A percentile compares a stretch with the other conserved stretches of the same genome.
Evolutionary conservation across 768 basidiomycete genomes (phyloP).

Genomic region (Chalciporus pseudorubinellus): DNA sequence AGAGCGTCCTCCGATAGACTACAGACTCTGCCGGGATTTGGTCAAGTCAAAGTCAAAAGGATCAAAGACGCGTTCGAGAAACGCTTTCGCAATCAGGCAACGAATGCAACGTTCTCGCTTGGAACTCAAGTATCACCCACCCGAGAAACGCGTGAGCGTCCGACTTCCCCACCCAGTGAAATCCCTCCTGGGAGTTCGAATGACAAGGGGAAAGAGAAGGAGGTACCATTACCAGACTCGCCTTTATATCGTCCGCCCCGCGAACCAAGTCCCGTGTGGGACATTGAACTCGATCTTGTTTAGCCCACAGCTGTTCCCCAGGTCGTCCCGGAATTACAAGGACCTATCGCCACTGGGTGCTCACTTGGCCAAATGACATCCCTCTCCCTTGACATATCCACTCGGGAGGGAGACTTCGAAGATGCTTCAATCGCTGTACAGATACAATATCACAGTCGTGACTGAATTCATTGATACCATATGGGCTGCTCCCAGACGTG

Average conservation of each 20-base stretch:
- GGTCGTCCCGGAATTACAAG: not conserved
- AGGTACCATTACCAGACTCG: constrained; percentile 1
- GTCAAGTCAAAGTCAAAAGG: constrained; percentile 89
- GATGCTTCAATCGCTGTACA: too few relatives aligned
- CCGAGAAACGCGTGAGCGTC: not conserved
- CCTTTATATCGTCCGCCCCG: constrained; percentile 26
- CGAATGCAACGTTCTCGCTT: constrained; percentile 41
- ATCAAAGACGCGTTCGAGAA: constrained; percentile 89
- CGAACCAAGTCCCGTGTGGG: constrained; percentile 64
- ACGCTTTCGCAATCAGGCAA: constrained; percentile 73
- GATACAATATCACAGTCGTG: too few relatives aligned
- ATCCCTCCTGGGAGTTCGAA: not conserved
- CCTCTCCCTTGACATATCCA: too few relatives aligned
- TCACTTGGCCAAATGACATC: not conserved
- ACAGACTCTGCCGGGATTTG: constrained; percentile 86
- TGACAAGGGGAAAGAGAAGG: constrained; percentile 24
- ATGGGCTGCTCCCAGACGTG: too few relatives aligned
- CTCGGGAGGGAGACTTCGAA: too few relatives aligned
- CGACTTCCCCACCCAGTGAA: constrained; percentile 1
- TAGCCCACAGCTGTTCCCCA: constrained; percentile 19
- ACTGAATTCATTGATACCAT: too few relatives aligned
- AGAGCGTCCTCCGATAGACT: constrained; percentile 71
- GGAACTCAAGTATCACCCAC: constrained; percentile 19
- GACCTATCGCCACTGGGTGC: not conserved
- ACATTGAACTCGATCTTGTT: constrained; percentile 62